phyloP scores from a whole-genome alignment of 768 basidiomycete genomes.

The Phlegmacium glaucopus region DNA sequence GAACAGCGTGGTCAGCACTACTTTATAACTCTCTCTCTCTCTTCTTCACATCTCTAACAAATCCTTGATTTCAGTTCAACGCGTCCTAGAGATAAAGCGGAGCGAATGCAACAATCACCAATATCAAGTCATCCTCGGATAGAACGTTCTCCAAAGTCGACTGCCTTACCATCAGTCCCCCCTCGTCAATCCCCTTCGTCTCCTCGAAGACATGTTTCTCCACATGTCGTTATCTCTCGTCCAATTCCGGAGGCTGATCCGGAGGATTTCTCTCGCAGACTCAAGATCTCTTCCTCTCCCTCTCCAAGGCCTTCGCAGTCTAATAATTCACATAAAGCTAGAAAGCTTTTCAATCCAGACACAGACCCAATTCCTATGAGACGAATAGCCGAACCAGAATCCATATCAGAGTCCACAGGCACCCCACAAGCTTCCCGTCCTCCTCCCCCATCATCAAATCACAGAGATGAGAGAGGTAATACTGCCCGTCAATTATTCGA shows the following conservation, averaged over 20 bases:
- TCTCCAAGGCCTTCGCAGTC: slow-evolving; percentile 30
- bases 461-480: slow-evolving; percentile 27
- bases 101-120: slow-evolving; percentile 28
- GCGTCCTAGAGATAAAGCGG: slow-evolving; percentile 44
- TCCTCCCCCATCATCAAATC: slow-evolving; percentile 12
- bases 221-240: slow-evolving; percentile 33
- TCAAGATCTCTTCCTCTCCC: slow-evolving; percentile 61
- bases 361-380: slow-evolving; percentile 63
- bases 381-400: slow-evolving; percentile 62
- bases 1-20: slow-evolving; percentile 15
- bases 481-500: slow-evolving; percentile 74
- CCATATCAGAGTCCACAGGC: slow-evolving; percentile 55
- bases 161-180: slow-evolving; percentile 21
- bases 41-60: not conserved
- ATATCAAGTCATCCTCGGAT: too few species aligned
- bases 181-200: slow-evolving; percentile 24
- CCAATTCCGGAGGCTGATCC: slow-evolving; percentile 51
- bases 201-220: slow-evolving; percentile 31
- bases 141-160: slow-evolving; percentile 28
- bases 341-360: slow-evolving; percentile 71
- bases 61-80: slow-evolving; percentile 33
- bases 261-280: slow-evolving; percentile 68
- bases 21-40: not conserved
- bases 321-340: slow-evolving; percentile 24
- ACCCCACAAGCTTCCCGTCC: slow-evolving; percentile 44